These are phyloP conservation scores for Scheffersomyces amazonensis DNA, from an alignment of 805 yeast genomes.

Conservation along the genomic window DNA sequence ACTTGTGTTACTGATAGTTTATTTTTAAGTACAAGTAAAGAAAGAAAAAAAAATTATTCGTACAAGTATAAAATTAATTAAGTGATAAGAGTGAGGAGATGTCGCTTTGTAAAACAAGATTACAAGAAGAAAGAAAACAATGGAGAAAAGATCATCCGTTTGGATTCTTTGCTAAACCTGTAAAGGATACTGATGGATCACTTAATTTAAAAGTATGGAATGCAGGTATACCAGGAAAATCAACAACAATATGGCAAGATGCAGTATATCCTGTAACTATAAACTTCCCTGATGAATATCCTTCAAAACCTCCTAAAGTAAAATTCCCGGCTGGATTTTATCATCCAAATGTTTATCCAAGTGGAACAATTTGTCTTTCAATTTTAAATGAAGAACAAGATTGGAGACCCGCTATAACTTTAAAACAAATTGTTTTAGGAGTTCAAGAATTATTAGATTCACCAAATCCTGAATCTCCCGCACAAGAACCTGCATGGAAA, in stretches of 20 bases:
- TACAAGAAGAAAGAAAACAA: slow-evolving; percentile 93
- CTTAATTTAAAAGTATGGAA: slow-evolving; percentile 85
- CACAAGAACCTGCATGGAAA: slow-evolving; percentile 96
- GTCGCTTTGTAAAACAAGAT: slow-evolving; percentile 73
- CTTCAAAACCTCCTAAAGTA: slow-evolving; percentile 95
- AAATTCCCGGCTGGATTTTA: slow-evolving; percentile 86
- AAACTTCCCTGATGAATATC: slow-evolving; percentile 85
- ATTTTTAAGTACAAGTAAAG: no score
- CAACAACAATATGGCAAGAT: slow-evolving; percentile 81
- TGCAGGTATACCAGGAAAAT: slow-evolving; percentile 95
- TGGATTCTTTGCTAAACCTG: slow-evolving; percentile 93
- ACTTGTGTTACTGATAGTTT: no score
- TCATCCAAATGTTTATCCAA: slow-evolving; percentile 97
- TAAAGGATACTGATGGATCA: slow-evolving; percentile 74
- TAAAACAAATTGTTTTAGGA: slow-evolving; percentile 86
- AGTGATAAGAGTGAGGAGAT: no score
- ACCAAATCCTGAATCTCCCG: slow-evolving; percentile 96
- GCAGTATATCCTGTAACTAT: slow-evolving; percentile 87
- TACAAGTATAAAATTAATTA: no score
- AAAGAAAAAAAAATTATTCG: no score
- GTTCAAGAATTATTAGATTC: slow-evolving; percentile 85
- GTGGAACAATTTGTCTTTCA: slow-evolving; percentile 93
- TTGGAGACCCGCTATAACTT: slow-evolving; percentile 96
- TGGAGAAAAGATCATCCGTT: slow-evolving; percentile 99
- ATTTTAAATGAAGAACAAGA: slow-evolving; percentile 93